A percentile compares a stretch with the other conserved stretches of the same genome.
Evolutionary conservation across 2,329 filamentous ascomycete species (phyloP).

Genomic region (Colletotrichum sp.): DNA sequence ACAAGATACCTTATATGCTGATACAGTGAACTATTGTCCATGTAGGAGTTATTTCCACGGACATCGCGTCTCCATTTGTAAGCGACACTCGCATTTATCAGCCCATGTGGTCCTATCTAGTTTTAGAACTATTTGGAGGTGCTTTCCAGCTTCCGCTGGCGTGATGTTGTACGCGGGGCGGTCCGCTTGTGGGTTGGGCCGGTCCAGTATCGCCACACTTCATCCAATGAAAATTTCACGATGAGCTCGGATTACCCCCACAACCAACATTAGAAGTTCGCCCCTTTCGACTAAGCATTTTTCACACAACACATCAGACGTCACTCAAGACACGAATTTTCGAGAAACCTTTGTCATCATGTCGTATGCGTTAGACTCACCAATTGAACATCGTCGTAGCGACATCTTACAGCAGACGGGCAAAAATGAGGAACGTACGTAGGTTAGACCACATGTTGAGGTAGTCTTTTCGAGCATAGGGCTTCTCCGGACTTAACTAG

Average conservation of each 20-base stretch:
- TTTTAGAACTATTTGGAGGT: not conserved
- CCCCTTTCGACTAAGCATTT: not conserved
- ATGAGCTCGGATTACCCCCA: not conserved
- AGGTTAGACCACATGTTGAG: rapidly evolving
- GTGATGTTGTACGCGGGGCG: not conserved
- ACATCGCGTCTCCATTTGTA: not conserved
- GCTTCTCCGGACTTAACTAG: rapidly evolving
- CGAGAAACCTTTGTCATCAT: not conserved
- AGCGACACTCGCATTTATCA: not conserved
- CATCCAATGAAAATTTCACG: not conserved
- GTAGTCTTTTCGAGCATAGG: not conserved
- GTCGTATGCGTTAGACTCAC: rapidly evolving
- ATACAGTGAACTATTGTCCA: not conserved
- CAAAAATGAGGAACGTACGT: not conserved
- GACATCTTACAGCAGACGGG: not conserved
- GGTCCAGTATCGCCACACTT: not conserved
- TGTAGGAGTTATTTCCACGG: not conserved
- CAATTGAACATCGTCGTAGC: not conserved
- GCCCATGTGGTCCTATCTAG: not conserved
- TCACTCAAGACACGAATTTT: not conserved
- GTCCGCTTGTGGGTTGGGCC: not conserved
- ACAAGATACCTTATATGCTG: not conserved
- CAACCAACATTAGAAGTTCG: not conserved
- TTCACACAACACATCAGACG: not conserved
- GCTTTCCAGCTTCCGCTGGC: not conserved